Evolutionary conservation across 192 early-diverging fungal species (phyloP).

Genomic region (Backusella parvicylindrica): DNA sequence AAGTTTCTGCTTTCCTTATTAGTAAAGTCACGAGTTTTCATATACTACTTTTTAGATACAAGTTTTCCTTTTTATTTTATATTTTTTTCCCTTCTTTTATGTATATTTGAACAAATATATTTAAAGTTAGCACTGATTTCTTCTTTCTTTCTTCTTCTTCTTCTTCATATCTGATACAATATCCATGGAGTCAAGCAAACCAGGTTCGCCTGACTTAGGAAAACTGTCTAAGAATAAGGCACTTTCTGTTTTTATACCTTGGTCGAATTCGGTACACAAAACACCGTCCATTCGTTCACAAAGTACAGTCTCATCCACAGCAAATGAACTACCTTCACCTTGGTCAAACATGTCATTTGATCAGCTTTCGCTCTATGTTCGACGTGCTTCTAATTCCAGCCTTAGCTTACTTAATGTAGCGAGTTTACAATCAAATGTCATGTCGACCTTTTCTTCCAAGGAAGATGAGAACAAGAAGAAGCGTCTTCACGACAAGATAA

Average conservation of each 20-base stretch:
- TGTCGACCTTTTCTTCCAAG: background rate
- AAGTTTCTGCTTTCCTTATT: background rate
- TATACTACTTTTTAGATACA: background rate
- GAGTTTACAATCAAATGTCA: background rate
- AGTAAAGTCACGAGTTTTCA: background rate
- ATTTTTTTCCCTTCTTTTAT: background rate
- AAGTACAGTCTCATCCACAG: background rate
- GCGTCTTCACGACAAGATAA: background rate
- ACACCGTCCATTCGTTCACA: conserved; percentile 5
- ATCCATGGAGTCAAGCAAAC: background rate
- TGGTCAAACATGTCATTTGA: conserved; percentile 30
- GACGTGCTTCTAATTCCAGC: conserved; percentile 25
- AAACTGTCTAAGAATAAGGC: background rate
- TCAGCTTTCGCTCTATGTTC: conserved; percentile 21
- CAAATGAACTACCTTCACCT: background rate
- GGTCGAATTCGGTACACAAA: background rate
- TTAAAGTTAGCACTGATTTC: too few species aligned
- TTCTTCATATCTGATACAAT: background rate
- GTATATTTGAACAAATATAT: background rate
- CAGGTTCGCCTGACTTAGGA: background rate
- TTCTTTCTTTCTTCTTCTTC: background rate
- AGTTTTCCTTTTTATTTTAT: background rate
- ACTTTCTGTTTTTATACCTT: conserved; percentile 3
- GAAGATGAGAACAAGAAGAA: conserved; percentile 13
- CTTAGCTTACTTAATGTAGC: conserved; percentile 11